Base-by-base conservation (phyloP, 2,329 filamentous ascomycete genomes). In the Catunica adiposa region DNA sequence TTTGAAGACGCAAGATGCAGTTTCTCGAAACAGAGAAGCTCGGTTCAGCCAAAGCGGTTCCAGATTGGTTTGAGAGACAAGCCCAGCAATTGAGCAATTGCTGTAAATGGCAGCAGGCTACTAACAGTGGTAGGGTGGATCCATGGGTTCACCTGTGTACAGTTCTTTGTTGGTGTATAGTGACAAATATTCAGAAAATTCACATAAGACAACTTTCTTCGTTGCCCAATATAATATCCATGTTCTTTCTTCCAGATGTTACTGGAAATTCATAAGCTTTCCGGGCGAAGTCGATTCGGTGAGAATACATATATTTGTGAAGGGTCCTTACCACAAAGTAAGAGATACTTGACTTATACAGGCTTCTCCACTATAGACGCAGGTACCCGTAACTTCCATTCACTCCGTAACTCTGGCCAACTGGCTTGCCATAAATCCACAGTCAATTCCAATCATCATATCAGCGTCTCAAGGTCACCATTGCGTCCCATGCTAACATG, bases 1-100 rank as follows among this genome's bases (percentile, higher is more conserved):
- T 25, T 48, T 26, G 9, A 48, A 48, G 20, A 48, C 11, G 38
- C 38, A n/a, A 42, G 22, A 14, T 48, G 4, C 15, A 26, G 11
- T 26, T 48, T 38, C 50, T 52, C 50, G 50, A 52, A 52, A 52
- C 50, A 38, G 17, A 15, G 23, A 22, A 40, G 50, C 50, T 52
- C 50, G 50, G 50, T 52, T 52, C 50, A 52, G 50, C 50, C 17
- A 52, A 37, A 52, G 23, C 50, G 25, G 50, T 52, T 52, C 50
- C 50, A 52, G 50, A 23, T 52, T 52, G 50, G 50, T 52, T 52
- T 52, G 50, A 52, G 50, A 22, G 11, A 48, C 44, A 25, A 48
- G n/a, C n/a, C n/a, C n/a, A n/a, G n/a, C n/a, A n/a, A n/a, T 25
- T 20, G 15, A 22, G 44, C 20, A 48, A 48, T 20, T 48, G 22